These are phyloP conservation scores for Pseudogymnoascus sp. DNA, from an alignment of 2,329 filamentous ascomycete genomes.

Conservation along the genomic window DNA sequence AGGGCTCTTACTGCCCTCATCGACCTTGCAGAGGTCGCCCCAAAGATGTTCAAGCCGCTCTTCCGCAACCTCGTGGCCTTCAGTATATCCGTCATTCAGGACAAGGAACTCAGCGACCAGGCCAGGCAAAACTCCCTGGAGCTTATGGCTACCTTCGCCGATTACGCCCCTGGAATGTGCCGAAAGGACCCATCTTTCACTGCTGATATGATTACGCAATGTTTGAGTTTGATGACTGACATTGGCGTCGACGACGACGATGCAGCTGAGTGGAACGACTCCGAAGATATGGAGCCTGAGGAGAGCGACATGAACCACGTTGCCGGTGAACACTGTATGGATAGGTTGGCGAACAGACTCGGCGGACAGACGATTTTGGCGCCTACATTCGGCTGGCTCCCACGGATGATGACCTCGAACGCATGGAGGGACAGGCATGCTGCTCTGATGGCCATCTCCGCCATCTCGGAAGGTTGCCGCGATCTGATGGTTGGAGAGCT, in stretches of 20 bases:
- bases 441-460: conserved; percentile 96
- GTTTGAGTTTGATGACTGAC: conserved; percentile 95
- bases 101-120: conserved; percentile 87
- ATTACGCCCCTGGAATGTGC: conserved; percentile 90
- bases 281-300: conserved; percentile 90
- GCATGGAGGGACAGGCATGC: conserved; percentile 94
- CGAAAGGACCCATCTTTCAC: conserved; percentile 89
- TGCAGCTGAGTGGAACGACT: conserved; percentile 83
- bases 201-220: conserved; percentile 96
- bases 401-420: conserved; percentile 92
- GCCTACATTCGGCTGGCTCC: conserved; percentile 93
- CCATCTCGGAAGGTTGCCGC: conserved; percentile 93
- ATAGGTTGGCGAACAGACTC: conserved; percentile 91
- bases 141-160: conserved; percentile 95
- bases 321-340: conserved; percentile 97
- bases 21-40: conserved; percentile 85
- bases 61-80: conserved; percentile 91
- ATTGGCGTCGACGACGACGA: conserved; percentile 92
- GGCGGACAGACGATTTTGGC: conserved; percentile 88
- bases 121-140: conserved; percentile 92
- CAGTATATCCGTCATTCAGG: conserved; percentile 85
- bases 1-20: conserved; percentile 86
- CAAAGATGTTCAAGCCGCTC: conserved; percentile 95
- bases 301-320: conserved; percentile 97
- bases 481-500: conserved; percentile 94